Conservation (phyloP, 2,329 filamentous ascomycete species). For the Pseudodiploospora longispora region DNA sequence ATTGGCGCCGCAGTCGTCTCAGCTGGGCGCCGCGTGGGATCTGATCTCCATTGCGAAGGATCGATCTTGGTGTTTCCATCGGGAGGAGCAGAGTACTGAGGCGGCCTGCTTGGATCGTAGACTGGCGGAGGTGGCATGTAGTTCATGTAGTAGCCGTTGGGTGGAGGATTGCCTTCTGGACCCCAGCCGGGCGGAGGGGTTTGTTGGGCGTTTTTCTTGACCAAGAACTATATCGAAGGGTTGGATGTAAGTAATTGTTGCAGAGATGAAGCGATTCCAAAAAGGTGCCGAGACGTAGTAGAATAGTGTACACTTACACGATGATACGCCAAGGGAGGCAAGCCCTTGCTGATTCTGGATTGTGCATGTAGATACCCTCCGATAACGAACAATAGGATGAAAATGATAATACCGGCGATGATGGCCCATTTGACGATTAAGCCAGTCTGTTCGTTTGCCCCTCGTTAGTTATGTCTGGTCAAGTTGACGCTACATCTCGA, state of each 20-base stretch:
- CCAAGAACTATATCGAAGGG: conserved; percentile 36
- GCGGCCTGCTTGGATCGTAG: conserved; percentile 51
- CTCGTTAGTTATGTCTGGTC: conserved; percentile 7
- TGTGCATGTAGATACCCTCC: conserved; percentile 65
- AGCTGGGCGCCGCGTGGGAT: conserved; percentile 14
- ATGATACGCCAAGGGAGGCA: conserved; percentile 61
- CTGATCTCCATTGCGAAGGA: conserved; percentile 35
- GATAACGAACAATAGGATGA: conserved; percentile 55
- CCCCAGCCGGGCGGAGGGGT: conserved; percentile 4
- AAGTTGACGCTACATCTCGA: not conserved
- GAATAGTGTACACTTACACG: conserved; percentile 37
- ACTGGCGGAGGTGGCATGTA: conserved; percentile 47
- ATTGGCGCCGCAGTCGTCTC: conserved; percentile 17
- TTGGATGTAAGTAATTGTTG: not conserved
- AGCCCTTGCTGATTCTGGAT: conserved; percentile 55
- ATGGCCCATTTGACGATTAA: conserved; percentile 64
- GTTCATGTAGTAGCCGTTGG: conserved; percentile 38
- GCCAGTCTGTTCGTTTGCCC: conserved; percentile 39
- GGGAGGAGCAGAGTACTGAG: conserved; percentile 43
- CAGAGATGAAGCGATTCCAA: too few species aligned
- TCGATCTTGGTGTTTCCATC: conserved; percentile 45
- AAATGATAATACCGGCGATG: conserved; percentile 51
- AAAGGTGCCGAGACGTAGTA: not conserved
- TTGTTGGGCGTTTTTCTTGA: conserved; percentile 30
- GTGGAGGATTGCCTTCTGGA: conserved; percentile 16